Evolutionary conservation across 192 early-diverging fungal genomes (phyloP).

Genomic region (Endogone sp.): DNA sequence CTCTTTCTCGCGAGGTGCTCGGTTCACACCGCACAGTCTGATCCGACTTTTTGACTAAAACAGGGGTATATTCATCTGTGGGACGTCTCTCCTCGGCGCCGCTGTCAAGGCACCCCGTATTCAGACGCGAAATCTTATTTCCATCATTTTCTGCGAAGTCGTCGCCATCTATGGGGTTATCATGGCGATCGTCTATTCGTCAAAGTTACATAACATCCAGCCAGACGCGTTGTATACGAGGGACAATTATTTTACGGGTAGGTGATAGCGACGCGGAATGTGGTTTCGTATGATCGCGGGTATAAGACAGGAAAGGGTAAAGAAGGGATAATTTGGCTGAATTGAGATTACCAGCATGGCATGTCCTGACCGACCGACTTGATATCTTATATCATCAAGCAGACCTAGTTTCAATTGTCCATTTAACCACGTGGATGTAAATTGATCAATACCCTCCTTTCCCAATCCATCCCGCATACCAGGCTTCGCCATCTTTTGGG

Average conservation of each 20-base stretch:
- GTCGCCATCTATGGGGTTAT: slow-evolving; percentile 99
- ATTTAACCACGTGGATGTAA: too few species aligned
- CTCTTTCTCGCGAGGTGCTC: neutral
- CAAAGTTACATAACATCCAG: slow-evolving; percentile 67
- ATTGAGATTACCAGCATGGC: too few species aligned
- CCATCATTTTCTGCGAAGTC: slow-evolving; percentile 99
- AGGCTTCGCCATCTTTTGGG: slow-evolving; percentile 96
- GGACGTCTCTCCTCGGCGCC: slow-evolving; percentile 84
- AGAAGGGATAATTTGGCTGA: too few species aligned
- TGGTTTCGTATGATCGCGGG: too few species aligned
- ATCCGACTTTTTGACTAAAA: neutral
- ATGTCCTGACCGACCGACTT: too few species aligned
- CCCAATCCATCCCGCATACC: neutral
- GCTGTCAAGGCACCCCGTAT: slow-evolving; percentile 90
- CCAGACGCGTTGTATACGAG: slow-evolving; percentile 39
- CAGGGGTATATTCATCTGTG: slow-evolving; percentile 95
- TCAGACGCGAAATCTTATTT: slow-evolving; percentile 95
- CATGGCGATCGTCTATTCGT: slow-evolving; percentile 95
- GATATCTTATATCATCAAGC: too few species aligned
- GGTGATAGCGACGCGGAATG: neutral
- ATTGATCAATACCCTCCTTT: neutral
- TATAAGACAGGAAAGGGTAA: too few species aligned
- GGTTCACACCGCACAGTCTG: neutral
- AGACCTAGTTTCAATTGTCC: too few species aligned
- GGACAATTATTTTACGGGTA: slow-evolving; percentile 80